A percentile compares a stretch with the other conserved stretches of the same genome.
phyloP scores from a whole-genome alignment of 257 asterid genomes.

The Nicotiana attenuata region DNA sequence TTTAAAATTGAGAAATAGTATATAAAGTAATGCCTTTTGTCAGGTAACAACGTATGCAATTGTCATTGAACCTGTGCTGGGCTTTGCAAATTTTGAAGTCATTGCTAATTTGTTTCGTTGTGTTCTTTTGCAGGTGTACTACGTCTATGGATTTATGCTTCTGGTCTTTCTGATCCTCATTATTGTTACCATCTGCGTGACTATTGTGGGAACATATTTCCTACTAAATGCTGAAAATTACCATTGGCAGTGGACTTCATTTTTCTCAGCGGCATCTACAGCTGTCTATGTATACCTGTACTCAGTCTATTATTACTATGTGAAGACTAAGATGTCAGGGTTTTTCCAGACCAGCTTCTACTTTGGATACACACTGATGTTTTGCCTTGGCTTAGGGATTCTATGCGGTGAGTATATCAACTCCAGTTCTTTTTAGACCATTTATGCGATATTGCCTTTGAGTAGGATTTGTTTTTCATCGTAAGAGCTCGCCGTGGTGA shows the following conservation, averaged over 20 bases:
- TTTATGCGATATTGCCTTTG: neutral
- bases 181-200: slow-evolving; percentile 59
- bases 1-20: no score
- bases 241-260: slow-evolving; percentile 72
- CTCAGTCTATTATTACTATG: slow-evolving; percentile 47
- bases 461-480: neutral
- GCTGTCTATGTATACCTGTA: slow-evolving; percentile 49
- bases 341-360: slow-evolving; percentile 63
- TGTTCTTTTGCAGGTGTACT: slow-evolving; percentile 44
- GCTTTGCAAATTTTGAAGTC: neutral
- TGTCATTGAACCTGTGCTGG: neutral
- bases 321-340: slow-evolving; percentile 63
- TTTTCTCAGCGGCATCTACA: slow-evolving; percentile 60
- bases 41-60: neutral
- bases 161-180: slow-evolving; percentile 52
- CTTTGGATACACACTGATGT: slow-evolving; percentile 60
- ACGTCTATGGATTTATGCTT: slow-evolving; percentile 62
- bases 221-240: slow-evolving; percentile 62
- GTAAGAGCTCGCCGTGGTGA: neutral
- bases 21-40: neutral
- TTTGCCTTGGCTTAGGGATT: slow-evolving; percentile 63
- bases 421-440: neutral
- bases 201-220: slow-evolving; percentile 59
- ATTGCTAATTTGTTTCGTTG: neutral
- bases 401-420: slow-evolving; percentile 55